Base-by-base conservation (phyloP, 306 rosid species). In the Rosa rugosa region DNA sequence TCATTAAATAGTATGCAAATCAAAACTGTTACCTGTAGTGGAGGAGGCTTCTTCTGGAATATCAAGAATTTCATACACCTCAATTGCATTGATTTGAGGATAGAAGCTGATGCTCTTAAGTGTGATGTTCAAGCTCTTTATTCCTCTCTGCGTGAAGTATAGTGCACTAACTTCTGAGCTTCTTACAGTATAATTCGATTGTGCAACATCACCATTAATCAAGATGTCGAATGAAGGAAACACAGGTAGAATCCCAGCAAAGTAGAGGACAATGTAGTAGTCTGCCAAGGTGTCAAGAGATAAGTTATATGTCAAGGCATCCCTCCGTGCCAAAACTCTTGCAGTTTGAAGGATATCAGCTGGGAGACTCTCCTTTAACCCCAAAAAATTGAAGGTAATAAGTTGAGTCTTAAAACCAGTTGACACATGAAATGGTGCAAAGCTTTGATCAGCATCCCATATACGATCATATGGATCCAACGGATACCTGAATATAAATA, bases 51-150 rank as follows among this genome's bases (percentile, higher is more conserved):
- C 97, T 65, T 80, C 54, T 59, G 97, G 99, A 80, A 92, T 79
- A 80, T 83, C 89, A 80, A 91, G 73, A 77, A 94, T 91, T 78
- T 86, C 85, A 83, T 92, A 94, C 31, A 92, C 95, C 84, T 92
- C 99, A 82, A 94, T 85, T 69, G 91, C 99, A 86, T 92, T 94
- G 88, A 94, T 84, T 79, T 87, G 97, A 86, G 99, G 95, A 78
- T 87, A 89, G 82, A 87, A 92, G 47, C 71, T 82, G 75, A 76
- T 75, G 81, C 87, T 84, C 82, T 74, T 89, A 0, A 94, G 80
- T 51, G 97, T 87, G 76, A 94, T 85, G 77, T 86, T 92, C 89
- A 94, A 85, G 82, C 77, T 89, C 31, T 46, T 78, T 64, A 91
- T 84, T 64, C 86, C 87, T 56, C 88, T 83, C 82, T 41, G 75